phyloP scores from a whole-genome alignment of 169 alveolate genomes.

The Theileria orientalis region DNA sequence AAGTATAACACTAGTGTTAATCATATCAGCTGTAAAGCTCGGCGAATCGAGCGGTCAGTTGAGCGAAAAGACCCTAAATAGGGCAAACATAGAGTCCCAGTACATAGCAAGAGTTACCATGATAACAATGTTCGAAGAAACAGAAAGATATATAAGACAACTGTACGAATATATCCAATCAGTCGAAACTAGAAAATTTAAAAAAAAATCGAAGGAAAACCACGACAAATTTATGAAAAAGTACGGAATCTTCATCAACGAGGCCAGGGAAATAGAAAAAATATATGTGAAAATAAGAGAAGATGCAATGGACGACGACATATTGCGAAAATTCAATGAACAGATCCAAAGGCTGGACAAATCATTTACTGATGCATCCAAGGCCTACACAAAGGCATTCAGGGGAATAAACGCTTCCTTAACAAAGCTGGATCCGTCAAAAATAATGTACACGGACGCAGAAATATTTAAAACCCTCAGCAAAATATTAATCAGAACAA shows the following conservation, averaged over 20 bases:
- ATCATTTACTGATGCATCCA: slow-evolving; percentile 40
- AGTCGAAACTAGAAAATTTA: not conserved
- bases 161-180: not conserved
- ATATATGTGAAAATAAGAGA: not conserved
- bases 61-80: not conserved
- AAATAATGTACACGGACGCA: slow-evolving; percentile 7
- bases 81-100: not conserved
- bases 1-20: not conserved
- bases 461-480: slow-evolving; percentile 6
- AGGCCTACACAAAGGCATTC: slow-evolving; percentile 44
- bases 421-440: slow-evolving; percentile 42
- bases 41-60: not conserved
- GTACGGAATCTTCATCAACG: not conserved
- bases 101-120: not conserved
- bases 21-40: not conserved
- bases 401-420: slow-evolving; percentile 31
- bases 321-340: not conserved
- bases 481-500: not conserved
- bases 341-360: slow-evolving; percentile 9
- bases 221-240: not conserved
- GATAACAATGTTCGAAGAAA: not conserved
- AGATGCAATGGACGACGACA: not conserved
- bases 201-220: slow-evolving; percentile 15
- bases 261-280: not conserved
- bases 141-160: not conserved